These are phyloP conservation scores for Puccinia novopanici DNA, from an alignment of 1,284 basidiomycete species.

Conservation along the genomic window DNA sequence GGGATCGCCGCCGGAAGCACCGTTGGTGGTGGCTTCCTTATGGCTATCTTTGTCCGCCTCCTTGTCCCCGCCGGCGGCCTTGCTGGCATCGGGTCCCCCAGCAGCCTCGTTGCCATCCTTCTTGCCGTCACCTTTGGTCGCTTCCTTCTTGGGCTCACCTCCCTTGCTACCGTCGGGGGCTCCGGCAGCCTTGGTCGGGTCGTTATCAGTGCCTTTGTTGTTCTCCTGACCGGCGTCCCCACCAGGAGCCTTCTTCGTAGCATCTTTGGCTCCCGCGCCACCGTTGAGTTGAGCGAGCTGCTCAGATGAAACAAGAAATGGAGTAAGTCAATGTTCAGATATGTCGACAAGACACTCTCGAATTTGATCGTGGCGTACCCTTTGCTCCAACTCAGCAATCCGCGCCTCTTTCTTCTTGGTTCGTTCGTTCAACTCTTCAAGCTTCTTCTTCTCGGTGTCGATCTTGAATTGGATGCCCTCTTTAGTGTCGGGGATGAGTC, in stretches of 20 bases:
- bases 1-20: too few relatives aligned
- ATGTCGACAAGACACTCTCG: not conserved
- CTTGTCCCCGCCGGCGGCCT: too few relatives aligned
- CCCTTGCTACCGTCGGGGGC: too few relatives aligned
- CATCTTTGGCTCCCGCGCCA: not conserved
- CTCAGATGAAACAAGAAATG: not conserved
- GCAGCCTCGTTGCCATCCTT: too few relatives aligned
- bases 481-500: not conserved
- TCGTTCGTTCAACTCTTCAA: not conserved
- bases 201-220: too few relatives aligned
- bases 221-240: not conserved
- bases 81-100: too few relatives aligned
- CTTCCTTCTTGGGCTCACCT: too few relatives aligned
- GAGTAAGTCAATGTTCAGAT: too few relatives aligned
- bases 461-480: constrained; percentile 9
- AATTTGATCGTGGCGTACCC: not conserved
- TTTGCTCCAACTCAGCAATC: not conserved
- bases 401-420: not conserved
- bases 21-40: too few relatives aligned
- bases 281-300: not conserved
- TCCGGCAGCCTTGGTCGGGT: too few relatives aligned
- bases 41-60: too few relatives aligned
- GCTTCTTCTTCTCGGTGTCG: not conserved
- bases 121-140: too few relatives aligned
- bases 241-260: not conserved